Evolutionary conservation across 1,139 yeast species (phyloP).

Genomic region (Pichia inconspicua): DNA sequence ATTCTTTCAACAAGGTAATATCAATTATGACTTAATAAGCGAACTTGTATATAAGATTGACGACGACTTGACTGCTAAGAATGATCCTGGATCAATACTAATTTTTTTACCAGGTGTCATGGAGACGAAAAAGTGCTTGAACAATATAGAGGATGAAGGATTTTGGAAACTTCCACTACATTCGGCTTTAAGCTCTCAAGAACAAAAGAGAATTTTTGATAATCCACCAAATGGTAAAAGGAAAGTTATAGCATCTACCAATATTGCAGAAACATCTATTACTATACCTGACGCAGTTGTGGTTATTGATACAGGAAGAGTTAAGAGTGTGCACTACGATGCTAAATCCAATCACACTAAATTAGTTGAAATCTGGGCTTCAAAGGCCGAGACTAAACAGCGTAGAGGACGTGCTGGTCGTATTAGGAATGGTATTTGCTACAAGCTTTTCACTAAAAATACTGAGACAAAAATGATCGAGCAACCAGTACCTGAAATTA

Average conservation of each 20-base stretch:
- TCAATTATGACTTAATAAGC: constrained; percentile 67
- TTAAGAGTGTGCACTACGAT: constrained; percentile 70
- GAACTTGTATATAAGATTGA: constrained; percentile 50
- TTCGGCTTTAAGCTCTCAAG: constrained; percentile 77
- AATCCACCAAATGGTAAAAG: constrained; percentile 45
- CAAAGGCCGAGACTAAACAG: constrained; percentile 86
- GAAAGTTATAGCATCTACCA: constrained; percentile 85
- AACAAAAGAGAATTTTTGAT: constrained; percentile 68
- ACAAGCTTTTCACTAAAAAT: constrained; percentile 64
- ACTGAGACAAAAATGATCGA: constrained; percentile 53
- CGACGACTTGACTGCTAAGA: constrained; percentile 32
- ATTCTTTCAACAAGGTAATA: constrained; percentile 54
- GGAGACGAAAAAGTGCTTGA: constrained; percentile 65
- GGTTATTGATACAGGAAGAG: constrained; percentile 83
- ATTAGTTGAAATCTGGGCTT: constrained; percentile 77
- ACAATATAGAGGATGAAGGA: constrained; percentile 18
- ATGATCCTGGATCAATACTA: constrained; percentile 64
- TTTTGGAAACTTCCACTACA: constrained; percentile 64
- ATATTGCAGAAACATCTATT: constrained; percentile 58
- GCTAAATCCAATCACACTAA: constrained; percentile 58
- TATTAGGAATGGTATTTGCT: constrained; percentile 74
- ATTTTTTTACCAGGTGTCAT: constrained; percentile 86
- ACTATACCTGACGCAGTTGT: constrained; percentile 89
- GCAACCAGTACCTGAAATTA: constrained; percentile 84
- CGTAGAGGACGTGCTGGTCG: constrained; percentile 99